Conservation (phyloP, 2,329 filamentous ascomycete genomes). For the Tolypocladium sp. region DNA sequence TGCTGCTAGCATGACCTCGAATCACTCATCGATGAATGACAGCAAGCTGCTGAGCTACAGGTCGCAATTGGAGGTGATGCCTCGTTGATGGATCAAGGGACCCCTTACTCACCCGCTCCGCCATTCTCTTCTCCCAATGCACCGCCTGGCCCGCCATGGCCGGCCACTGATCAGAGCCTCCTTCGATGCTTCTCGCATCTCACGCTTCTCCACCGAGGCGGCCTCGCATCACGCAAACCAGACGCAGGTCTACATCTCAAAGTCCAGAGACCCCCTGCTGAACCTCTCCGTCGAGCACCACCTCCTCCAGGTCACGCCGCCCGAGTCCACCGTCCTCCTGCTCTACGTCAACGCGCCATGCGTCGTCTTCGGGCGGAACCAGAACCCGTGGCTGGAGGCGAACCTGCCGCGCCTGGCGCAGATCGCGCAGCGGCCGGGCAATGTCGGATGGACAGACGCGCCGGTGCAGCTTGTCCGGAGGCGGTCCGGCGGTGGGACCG, state of each 20-base stretch:
- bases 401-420: conserved; percentile 54
- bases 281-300: conserved; percentile 94
- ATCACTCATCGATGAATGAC: background rate
- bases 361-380: conserved; percentile 88
- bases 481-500: conserved; percentile 80
- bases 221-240: conserved; percentile 33
- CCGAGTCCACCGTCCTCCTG: conserved; percentile 69
- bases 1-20: background rate
- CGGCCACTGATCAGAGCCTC: background rate
- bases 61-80: background rate
- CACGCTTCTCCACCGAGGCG: conserved; percentile 24
- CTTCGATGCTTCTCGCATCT: background rate
- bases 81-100: background rate
- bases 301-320: conserved; percentile 65
- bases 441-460: conserved; percentile 14
- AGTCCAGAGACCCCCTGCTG: conserved; percentile 64
- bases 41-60: background rate
- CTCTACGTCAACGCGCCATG: conserved; percentile 83
- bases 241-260: conserved; percentile 63
- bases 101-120: background rate
- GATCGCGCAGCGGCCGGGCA: conserved; percentile 10
- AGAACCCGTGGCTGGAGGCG: conserved; percentile 94
- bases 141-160: conserved; percentile 1
- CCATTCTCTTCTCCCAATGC: background rate
- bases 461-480: conserved; percentile 62